Evolutionary conservation across 495 filamentous ascomycete genomes (phyloP), one percentile per base, ranked within the genome.

Genomic region (Parachaetomium inaequale): DNA sequence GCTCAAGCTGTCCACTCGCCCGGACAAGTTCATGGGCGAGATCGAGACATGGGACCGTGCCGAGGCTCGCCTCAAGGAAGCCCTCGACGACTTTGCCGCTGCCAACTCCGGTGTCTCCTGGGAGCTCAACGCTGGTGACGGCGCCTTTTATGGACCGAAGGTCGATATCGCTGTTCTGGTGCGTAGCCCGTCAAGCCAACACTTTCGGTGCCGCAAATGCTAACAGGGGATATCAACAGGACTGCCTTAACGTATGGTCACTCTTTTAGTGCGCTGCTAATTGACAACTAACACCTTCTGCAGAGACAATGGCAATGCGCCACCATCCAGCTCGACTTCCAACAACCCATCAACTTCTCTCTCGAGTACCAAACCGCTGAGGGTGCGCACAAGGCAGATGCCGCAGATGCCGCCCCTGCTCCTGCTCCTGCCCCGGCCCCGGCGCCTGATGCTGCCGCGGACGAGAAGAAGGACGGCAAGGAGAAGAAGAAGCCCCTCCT

Each of bases 261-360:
- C 17, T 29, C 15, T 14, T 19, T 7, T n/a, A 21, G 45, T 28
- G 7, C 17, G 11, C 15, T 8, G 17, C n/a, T 19, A 11, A 25
- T 60, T 65, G 14, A 64, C 23, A 81, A 89, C 67, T 89, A 91
- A 59, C 53, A 29, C 11, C 11, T 3, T 23, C 17, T 0, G 29
- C 62, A 62, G 59, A 61, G 68, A 26, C 45, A 61, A 15, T 88
- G 85, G 76, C 90, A 97, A 75, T 98, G 94, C 68, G 94, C 94
- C 56, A 98, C 95, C 11, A 98, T 98, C 65, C 94, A 98, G 72
- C 85, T 98, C 29, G 94, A 98, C 69, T 98, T 98, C 76, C 91
- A 96, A 71, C 89, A 93, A 7, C 92, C 93, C 0, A 78, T 90
- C 66, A 88, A 70, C 59, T 74, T 75, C 66, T 74, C 69, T 52